Conservation (phyloP, 208 protist genomes). For the Lotmaria passim region DNA sequence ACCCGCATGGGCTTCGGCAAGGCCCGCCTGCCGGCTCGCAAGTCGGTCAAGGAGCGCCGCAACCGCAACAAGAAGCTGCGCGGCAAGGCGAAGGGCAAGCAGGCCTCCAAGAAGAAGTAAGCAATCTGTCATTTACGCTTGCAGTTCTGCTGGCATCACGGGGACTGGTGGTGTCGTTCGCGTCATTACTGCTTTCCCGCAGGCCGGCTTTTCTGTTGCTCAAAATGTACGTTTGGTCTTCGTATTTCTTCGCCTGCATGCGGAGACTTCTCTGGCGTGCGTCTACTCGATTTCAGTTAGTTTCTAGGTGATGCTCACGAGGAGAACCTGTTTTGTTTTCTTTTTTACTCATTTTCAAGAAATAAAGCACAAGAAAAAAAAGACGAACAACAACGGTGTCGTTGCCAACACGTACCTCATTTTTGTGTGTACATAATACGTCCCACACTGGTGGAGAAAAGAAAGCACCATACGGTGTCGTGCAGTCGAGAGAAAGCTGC, state of each 20-base stretch:
- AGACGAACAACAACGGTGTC: too few relatives aligned
- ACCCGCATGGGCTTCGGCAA: conserved; percentile 94
- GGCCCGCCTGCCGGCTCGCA: conserved; percentile 91
- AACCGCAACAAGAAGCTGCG: conserved; percentile 99
- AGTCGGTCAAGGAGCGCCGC: conserved; percentile 99
- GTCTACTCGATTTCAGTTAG: neutral
- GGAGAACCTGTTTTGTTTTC: neutral
- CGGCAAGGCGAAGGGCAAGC: conserved; percentile 96
- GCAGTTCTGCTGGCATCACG: neutral
- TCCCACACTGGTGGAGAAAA: too few relatives aligned
- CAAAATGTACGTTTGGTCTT: neutral
- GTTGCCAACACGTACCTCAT: too few relatives aligned
- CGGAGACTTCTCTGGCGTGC: neutral
- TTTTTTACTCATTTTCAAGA: too few relatives aligned
- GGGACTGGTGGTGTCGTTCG: neutral
- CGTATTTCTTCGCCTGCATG: neutral
- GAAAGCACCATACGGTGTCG: too few relatives aligned
- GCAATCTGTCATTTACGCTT: conserved; percentile 5
- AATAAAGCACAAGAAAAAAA: too few relatives aligned
- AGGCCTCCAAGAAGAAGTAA: conserved; percentile 93
- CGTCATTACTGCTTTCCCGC: neutral
- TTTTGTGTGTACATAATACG: too few relatives aligned
- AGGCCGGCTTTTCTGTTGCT: neutral
- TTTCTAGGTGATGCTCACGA: conserved; percentile 6
- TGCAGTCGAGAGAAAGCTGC: too few relatives aligned